Percentiles rank a stretch among this genome's conserved stretches.
Evolutionary conservation across 352 stramenopile species (phyloP).

Genomic region (Saprolegnia diclina): DNA sequence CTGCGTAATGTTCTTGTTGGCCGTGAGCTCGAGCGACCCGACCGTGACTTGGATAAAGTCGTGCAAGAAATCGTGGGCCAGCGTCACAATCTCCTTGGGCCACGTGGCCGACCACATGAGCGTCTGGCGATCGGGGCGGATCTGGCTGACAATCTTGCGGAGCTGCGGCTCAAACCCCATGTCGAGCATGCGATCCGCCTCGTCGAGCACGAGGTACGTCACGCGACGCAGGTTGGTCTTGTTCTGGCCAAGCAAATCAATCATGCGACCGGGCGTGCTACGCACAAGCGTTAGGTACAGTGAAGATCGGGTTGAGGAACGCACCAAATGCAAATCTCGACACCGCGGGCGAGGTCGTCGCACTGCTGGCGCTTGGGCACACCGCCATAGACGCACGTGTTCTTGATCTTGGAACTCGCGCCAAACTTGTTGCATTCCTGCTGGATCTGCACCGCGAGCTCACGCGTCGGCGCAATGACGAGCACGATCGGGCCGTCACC

Average conservation of each 20-base stretch:
- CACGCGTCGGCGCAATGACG: conserved; percentile 96
- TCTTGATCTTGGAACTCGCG: conserved; percentile 96
- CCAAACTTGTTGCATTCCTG: conserved; percentile 99
- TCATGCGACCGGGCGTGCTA: conserved; percentile 94
- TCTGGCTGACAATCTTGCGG: conserved; percentile 96
- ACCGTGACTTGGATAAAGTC: conserved; percentile 97
- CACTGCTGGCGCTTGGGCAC: conserved; percentile 94
- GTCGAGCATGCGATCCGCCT: conserved; percentile 96
- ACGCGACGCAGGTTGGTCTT: conserved; percentile 95
- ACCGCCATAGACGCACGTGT: conserved; percentile 98
- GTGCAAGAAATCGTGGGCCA: conserved; percentile 96
- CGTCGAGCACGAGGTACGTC: conserved; percentile 98
- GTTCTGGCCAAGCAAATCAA: conserved; percentile 96
- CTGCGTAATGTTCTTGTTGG: conserved; percentile 98
- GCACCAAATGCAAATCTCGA: conserved; percentile 82
- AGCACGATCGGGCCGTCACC: conserved; percentile 99
- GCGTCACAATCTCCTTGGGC: conserved; percentile 96
- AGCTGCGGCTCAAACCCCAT: conserved; percentile 95
- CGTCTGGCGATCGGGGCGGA: conserved; percentile 96
- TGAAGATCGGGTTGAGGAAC: background rate
- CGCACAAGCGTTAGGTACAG: background rate
- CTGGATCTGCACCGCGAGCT: conserved; percentile 99
- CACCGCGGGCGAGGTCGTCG: conserved; percentile 67
- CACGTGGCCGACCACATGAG: conserved; percentile 99
- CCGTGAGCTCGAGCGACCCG: conserved; percentile 93